Evolutionary conservation across 306 rosid species (phyloP), one percentile per base, ranked within the genome.

Genomic region (Cucumis cinereus): DNA sequence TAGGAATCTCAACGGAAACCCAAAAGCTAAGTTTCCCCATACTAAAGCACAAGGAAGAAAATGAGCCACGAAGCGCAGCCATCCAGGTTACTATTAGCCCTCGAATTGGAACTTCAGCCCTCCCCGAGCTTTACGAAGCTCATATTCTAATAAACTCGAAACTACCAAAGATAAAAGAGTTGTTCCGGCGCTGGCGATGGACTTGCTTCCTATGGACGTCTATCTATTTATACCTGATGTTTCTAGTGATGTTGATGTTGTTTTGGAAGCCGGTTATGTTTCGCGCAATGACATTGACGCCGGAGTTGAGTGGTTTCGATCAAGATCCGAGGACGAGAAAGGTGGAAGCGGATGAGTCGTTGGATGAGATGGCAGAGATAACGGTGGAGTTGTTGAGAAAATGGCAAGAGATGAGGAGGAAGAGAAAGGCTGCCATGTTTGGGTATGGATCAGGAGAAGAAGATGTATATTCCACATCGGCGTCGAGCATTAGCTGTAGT

Each of bases 171-270:
- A 24, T 82, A 0, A 90, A 87, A 82, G 83, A 90, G 17, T 40
- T 94, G 40, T 77, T 94, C 54, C 76, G 76, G 23, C 79, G 83
- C 35, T 91, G 98, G 98, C 92, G 80, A 73, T 91, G 97, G 97
- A 89, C 97, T 15, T 84, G 86, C 43, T 94, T 82, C 53, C 86
- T 94, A 59, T 94, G 97, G 98, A 76, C 79, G 1, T 81, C 96
- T 78, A 53, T 91, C 5, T 85, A 82, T 77, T 59, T 81, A 15
- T 94, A 87, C 83, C 28, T 81, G 38, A 8, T 83, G 64, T 74
- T 90, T 60, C 79, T 94, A 6, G 52, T 83, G 73, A 15, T 82
- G 33, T 81, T 88, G 1, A 3, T 90, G 9, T 77, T 57, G 55
- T 85, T 80, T 57, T 89, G 86, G 74, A 88, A 80, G 58, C 87